Evolutionary conservation across 192 early-diverging fungal species (phyloP).

Genomic region (Gigaspora rosea): DNA sequence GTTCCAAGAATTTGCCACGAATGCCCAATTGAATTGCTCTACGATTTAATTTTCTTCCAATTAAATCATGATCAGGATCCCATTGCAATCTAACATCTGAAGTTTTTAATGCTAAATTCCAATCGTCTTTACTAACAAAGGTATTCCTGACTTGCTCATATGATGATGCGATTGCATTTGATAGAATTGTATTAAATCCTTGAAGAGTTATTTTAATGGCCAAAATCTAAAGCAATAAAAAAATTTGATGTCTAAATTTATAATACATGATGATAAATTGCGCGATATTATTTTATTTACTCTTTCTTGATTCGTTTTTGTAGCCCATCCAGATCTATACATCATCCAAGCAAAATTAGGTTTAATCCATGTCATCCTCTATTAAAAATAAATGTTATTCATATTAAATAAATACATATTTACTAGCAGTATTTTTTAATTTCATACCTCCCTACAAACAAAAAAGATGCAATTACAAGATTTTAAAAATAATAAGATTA

Average conservation of each 20-base stretch:
- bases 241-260: slow-evolving; percentile 25
- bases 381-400: not conserved
- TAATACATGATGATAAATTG: slow-evolving; percentile 17
- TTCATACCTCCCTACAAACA: not conserved
- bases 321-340: slow-evolving; percentile 50
- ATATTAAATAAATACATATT: not conserved
- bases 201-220: slow-evolving; percentile 35
- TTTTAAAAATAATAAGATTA: not conserved
- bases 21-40: slow-evolving; percentile 51
- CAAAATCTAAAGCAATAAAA: slow-evolving; percentile 30
- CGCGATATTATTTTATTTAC: slow-evolving; percentile 13
- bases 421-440: not conserved
- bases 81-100: slow-evolving; percentile 47
- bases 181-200: slow-evolving; percentile 38
- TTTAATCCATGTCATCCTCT: slow-evolving; percentile 55
- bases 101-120: slow-evolving; percentile 25
- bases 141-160: not conserved
- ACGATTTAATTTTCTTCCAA: slow-evolving; percentile 34
- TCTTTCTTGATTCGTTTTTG: slow-evolving; percentile 44
- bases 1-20: slow-evolving; percentile 26
- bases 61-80: slow-evolving; percentile 49
- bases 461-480: too few species aligned
- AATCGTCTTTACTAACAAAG: not conserved
- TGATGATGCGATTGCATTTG: slow-evolving; percentile 24
- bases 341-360: slow-evolving; percentile 55